These are phyloP conservation scores for Schizophyllum commune DNA, from an alignment of 1,284 basidiomycete genomes.

Conservation along the genomic window DNA sequence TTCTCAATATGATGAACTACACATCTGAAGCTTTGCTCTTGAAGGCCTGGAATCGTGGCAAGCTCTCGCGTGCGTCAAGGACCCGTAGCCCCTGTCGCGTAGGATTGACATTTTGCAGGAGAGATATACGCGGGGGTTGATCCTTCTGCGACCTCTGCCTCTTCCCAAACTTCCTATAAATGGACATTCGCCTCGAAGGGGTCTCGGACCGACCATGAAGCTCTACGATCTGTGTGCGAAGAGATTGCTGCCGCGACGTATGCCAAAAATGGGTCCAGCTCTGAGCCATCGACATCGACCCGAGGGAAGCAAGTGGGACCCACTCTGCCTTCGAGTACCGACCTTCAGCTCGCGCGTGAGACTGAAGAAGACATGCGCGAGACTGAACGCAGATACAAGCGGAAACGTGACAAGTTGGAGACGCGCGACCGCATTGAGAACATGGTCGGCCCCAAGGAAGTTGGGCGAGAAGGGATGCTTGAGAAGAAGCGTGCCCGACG, in stretches of 20 bases:
- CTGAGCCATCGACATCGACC: conserved; percentile 17
- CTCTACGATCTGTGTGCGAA: conserved; percentile 49
- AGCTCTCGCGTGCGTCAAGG: conserved; percentile 43
- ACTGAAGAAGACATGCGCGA: conserved; percentile 37
- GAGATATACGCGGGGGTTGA: conserved; percentile 54
- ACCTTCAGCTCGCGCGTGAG: conserved; percentile 60
- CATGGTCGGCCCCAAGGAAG: conserved; percentile 61
- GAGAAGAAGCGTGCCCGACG: conserved; percentile 66
- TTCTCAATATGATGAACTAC: conserved; percentile 1
- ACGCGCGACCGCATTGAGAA: conserved; percentile 66
- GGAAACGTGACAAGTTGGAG: conserved; percentile 58
- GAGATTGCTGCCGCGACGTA: conserved; percentile 56
- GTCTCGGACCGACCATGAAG: conserved; percentile 44
- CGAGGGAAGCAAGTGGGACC: conserved; percentile 51
- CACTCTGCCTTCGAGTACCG: conserved; percentile 55
- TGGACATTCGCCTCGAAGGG: conserved; percentile 51
- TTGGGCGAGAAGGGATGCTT: conserved; percentile 64
- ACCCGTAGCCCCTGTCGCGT: conserved; percentile 2
- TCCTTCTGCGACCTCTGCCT: conserved; percentile 39
- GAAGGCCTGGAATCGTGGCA: conserved; percentile 74
- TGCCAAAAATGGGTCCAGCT: conserved; percentile 20
- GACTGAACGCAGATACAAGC: conserved; percentile 45
- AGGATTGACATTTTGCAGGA: conserved; percentile 26
- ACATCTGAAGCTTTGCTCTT: conserved; percentile 1
- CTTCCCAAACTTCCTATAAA: conserved; percentile 56